phyloP scores from a whole-genome alignment of 2,329 filamentous ascomycete species.

The Monosporascus sp. region DNA sequence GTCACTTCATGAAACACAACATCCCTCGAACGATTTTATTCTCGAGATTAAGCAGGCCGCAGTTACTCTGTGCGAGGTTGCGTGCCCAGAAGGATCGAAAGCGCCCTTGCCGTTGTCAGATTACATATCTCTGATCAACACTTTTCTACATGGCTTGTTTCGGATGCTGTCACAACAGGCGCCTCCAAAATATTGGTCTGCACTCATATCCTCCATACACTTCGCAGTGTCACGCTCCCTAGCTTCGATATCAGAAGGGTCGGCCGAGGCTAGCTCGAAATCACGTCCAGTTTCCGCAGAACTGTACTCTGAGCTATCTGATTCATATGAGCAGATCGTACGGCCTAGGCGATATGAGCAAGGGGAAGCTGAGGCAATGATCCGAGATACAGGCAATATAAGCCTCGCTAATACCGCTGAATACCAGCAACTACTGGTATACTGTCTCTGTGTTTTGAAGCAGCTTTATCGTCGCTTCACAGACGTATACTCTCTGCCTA shows the following conservation, averaged over 20 bases:
- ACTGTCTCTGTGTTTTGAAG: constrained; percentile 20
- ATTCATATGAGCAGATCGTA: not conserved
- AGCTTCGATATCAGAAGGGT: constrained; percentile 1
- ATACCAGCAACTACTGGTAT: constrained; percentile 16
- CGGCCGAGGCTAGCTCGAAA: not conserved
- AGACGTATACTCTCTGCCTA: not conserved
- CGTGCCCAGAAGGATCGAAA: constrained; percentile 37
- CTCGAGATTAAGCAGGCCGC: constrained; percentile 31
- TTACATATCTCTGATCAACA: constrained; percentile 34
- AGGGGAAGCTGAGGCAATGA: constrained; percentile 5
- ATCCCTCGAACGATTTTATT: constrained; percentile 9
- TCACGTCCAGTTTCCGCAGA: constrained; percentile 13
- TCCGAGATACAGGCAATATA: constrained; percentile 7
- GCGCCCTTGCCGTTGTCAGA: constrained; percentile 29
- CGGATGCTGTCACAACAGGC: constrained; percentile 16
- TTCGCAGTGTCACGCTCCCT: constrained; percentile 14
- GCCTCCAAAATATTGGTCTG: constrained; percentile 18
- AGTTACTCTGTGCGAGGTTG: constrained; percentile 42
- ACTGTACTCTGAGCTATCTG: constrained; percentile 9
- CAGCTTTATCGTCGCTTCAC: constrained; percentile 26
- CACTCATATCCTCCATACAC: constrained; percentile 24
- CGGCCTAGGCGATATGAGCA: not conserved
- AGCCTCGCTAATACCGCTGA: constrained; percentile 1
- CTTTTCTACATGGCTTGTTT: constrained; percentile 23
- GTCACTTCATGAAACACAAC: constrained; percentile 14